Percentiles rank a stretch among this genome's conserved stretches.
Evolutionary conservation across 192 early-diverging fungal genomes (phyloP).

Genomic region (Coemansia sp.): DNA sequence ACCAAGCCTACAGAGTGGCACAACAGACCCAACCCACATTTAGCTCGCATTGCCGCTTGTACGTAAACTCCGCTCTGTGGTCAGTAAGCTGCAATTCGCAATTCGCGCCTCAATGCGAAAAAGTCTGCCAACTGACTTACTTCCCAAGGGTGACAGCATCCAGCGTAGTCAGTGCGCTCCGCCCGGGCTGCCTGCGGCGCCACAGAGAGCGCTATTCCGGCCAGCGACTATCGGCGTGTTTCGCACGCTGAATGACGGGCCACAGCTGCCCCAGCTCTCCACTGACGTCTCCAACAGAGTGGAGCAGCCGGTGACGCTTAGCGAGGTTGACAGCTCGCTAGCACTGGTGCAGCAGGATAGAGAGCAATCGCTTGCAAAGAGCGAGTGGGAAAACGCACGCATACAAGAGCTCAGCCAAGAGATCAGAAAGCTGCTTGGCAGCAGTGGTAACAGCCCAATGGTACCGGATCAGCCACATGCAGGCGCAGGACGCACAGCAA

Average conservation of each 20-base stretch:
- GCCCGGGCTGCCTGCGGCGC: slow-evolving; percentile 13
- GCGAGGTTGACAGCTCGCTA: background rate
- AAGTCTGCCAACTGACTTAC: background rate
- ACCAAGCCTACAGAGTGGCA: background rate
- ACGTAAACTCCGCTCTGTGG: background rate
- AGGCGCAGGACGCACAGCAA: background rate
- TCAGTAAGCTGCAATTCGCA: background rate
- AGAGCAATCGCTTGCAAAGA: slow-evolving; percentile 14
- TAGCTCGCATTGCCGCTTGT: background rate
- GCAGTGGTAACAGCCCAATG: background rate
- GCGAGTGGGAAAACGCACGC: slow-evolving; percentile 42
- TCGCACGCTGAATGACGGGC: slow-evolving; percentile 9
- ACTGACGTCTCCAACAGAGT: background rate
- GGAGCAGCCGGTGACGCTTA: background rate
- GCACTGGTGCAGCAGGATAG: background rate
- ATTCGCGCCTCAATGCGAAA: slow-evolving; percentile 1
- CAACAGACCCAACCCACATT: background rate
- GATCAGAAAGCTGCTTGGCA: slow-evolving; percentile 39
- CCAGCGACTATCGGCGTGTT: slow-evolving; percentile 19
- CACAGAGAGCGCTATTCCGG: slow-evolving; percentile 22
- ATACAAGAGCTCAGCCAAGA: slow-evolving; percentile 44
- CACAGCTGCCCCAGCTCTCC: slow-evolving; percentile 1
- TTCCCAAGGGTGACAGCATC: background rate
- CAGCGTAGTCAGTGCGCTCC: background rate
- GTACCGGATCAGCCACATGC: background rate